Conservation (phyloP, 805 yeast genomes). For the Peterozyma toletana region DNA sequence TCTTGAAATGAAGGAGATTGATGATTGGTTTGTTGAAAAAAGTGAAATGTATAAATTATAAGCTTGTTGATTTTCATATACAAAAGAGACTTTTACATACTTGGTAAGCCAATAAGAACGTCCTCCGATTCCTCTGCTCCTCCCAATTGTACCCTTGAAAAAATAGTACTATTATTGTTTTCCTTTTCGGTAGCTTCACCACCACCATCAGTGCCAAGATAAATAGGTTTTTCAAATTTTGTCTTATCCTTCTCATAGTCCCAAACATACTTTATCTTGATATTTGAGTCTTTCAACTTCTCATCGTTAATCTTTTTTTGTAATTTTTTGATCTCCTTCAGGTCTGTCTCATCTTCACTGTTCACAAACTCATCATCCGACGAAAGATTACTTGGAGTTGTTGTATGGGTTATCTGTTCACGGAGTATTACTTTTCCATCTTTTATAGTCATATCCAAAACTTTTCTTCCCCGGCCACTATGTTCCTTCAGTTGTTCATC, state of each 20-base stretch:
- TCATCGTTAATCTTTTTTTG: constrained; percentile 28
- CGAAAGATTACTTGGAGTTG: constrained; percentile 17
- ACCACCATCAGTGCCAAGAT: constrained; percentile 11
- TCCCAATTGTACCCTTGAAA: constrained; percentile 20
- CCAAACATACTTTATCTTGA: constrained; percentile 40
- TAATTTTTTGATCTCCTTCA: constrained; percentile 28
- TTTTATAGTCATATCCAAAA: constrained; percentile 68
- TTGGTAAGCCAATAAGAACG: constrained; percentile 18
- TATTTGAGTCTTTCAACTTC: constrained; percentile 23
- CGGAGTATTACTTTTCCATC: constrained; percentile 74
- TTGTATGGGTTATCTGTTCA: constrained; percentile 28
- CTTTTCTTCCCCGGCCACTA: constrained; percentile 67
- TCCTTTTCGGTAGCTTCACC: neutral
- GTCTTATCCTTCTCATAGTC: constrained; percentile 47
- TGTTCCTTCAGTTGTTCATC: constrained; percentile 53
- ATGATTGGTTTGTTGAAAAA: constrained; percentile 8
- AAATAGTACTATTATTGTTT: neutral
- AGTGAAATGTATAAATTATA: neutral
- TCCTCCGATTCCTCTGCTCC: constrained; percentile 21
- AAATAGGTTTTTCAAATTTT: constrained; percentile 43
- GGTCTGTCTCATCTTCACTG: constrained; percentile 28
- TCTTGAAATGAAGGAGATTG: constrained; percentile 9
- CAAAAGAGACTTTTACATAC: constrained; percentile 1
- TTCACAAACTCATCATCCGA: constrained; percentile 24
- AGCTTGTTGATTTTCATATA: no score